phyloP scores from a whole-genome alignment of 1,139 yeast genomes.

The Pichia sp. region DNA sequence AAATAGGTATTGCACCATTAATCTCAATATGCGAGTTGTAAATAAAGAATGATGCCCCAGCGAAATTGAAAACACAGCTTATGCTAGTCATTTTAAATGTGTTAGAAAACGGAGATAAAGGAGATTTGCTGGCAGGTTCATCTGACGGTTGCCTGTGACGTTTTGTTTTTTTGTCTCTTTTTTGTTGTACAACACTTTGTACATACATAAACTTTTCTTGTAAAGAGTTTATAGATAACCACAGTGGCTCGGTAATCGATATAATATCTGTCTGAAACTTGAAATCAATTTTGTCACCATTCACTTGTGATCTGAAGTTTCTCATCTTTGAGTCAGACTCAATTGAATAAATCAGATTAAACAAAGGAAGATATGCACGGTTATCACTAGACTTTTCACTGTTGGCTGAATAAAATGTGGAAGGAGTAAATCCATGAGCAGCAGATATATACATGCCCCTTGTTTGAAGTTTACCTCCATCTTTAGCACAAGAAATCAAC shows the following conservation, averaged over 20 bases:
- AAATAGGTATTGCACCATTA: slow-evolving; percentile 42
- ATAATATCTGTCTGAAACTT: slow-evolving; percentile 40
- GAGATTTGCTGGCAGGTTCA: not conserved
- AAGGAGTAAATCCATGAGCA: slow-evolving; percentile 56
- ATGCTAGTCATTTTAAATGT: slow-evolving; percentile 33
- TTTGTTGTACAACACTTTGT: not conserved
- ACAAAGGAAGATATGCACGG: slow-evolving; percentile 62
- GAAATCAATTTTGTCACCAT: slow-evolving; percentile 68
- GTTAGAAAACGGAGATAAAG: not conserved
- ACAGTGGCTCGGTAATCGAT: slow-evolving; percentile 24
- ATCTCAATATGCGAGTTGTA: slow-evolving; percentile 44
- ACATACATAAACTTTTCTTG: slow-evolving; percentile 23
- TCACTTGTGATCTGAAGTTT: slow-evolving; percentile 42
- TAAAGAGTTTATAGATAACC: slow-evolving; percentile 22
- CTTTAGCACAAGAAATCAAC: slow-evolving; percentile 57
- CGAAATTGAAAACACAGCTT: slow-evolving; percentile 54
- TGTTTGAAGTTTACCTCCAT: slow-evolving; percentile 61
- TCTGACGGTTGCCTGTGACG: not conserved
- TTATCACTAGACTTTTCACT: slow-evolving; percentile 42
- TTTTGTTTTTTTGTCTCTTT: not conserved
- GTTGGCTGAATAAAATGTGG: slow-evolving; percentile 45
- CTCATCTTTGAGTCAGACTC: slow-evolving; percentile 33
- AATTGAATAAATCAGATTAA: slow-evolving; percentile 55
- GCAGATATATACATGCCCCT: slow-evolving; percentile 61
- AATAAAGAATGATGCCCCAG: slow-evolving; percentile 64